Evolutionary conservation across 768 basidiomycete species (phyloP).

Genomic region (Mrakia gelida): DNA sequence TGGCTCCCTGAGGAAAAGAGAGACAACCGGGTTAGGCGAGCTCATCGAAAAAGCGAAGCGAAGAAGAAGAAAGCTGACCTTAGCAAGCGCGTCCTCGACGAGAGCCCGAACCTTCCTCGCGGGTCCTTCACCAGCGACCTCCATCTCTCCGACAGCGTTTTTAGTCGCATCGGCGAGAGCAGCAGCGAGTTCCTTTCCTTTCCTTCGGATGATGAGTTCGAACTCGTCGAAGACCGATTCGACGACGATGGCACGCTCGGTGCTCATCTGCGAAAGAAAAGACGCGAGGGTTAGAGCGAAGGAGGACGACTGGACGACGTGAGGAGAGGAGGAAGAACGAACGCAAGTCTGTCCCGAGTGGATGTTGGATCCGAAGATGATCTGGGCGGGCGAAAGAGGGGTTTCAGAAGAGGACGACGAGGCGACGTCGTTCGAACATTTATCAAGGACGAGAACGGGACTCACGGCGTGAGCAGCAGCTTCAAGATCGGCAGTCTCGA

Average conservation of each 20-base stretch:
- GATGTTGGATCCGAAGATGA: conserved; percentile 41
- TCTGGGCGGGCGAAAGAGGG: neutral
- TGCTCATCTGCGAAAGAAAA: conserved; percentile 36
- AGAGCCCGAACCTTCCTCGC: neutral
- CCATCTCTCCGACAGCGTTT: neutral
- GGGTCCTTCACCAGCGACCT: neutral
- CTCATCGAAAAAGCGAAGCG: too few species aligned
- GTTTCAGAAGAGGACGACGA: neutral
- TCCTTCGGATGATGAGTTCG: conserved; percentile 30
- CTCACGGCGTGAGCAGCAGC: conserved; percentile 52
- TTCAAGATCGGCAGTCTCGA: conserved; percentile 53
- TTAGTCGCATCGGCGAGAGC: neutral
- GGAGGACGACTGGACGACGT: neutral
- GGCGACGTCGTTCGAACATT: too few species aligned
- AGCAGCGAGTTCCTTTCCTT: conserved; percentile 17
- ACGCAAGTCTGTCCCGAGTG: conserved; percentile 44
- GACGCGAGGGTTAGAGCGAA: neutral
- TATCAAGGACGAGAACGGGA: neutral
- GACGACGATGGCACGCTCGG: conserved; percentile 41
- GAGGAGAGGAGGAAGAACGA: neutral
- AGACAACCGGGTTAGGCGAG: neutral
- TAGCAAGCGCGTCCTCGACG: conserved; percentile 17
- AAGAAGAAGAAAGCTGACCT: conserved; percentile 10
- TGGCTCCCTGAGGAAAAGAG: neutral
- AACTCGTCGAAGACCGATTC: conserved; percentile 34